Evolutionary conservation across 2,329 filamentous ascomycete species (phyloP).

Genomic region (Fusarium nurragi): DNA sequence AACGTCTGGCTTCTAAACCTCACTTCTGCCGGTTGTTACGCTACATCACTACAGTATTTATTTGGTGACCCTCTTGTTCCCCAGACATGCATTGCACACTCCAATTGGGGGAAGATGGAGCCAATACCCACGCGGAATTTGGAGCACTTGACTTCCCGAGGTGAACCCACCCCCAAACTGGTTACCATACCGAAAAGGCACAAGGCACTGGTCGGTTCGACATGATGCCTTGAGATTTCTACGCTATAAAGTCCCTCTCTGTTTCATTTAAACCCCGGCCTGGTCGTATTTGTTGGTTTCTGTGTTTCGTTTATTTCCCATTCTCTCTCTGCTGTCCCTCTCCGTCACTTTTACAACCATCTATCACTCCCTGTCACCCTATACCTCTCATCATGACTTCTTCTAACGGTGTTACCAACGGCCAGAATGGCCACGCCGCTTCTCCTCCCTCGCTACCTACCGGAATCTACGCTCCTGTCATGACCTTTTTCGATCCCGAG

Average conservation of each 20-base stretch:
- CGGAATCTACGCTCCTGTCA: slow-evolving; percentile 87
- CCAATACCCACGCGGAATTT: slow-evolving; percentile 40
- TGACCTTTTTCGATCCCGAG: slow-evolving; percentile 87
- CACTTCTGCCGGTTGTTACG: slow-evolving; percentile 22
- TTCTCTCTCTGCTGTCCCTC: slow-evolving; percentile 10
- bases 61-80: too few species aligned
- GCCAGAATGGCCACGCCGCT: slow-evolving; percentile 42
- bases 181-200: slow-evolving; percentile 20
- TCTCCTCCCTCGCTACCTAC: slow-evolving; percentile 71
- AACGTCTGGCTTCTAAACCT: neutral
- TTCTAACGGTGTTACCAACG: slow-evolving; percentile 35
- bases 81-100: slow-evolving; percentile 26
- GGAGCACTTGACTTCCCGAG: slow-evolving; percentile 42
- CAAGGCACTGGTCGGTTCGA: slow-evolving; percentile 26
- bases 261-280: slow-evolving; percentile 29
- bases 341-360: neutral
- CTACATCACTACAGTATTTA: slow-evolving; percentile 8
- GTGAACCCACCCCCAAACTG: slow-evolving; percentile 45
- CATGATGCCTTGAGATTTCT: slow-evolving; percentile 23
- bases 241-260: slow-evolving; percentile 40
- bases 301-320: slow-evolving; percentile 9
- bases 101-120: slow-evolving; percentile 38
- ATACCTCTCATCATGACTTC: slow-evolving; percentile 40
- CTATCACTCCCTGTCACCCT: neutral
- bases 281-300: slow-evolving; percentile 11